Percentiles rank a stretch among this genome's conserved stretches.
Conservation (phyloP, 768 basidiomycete genomes). For the Amanita rimosa region DNA sequence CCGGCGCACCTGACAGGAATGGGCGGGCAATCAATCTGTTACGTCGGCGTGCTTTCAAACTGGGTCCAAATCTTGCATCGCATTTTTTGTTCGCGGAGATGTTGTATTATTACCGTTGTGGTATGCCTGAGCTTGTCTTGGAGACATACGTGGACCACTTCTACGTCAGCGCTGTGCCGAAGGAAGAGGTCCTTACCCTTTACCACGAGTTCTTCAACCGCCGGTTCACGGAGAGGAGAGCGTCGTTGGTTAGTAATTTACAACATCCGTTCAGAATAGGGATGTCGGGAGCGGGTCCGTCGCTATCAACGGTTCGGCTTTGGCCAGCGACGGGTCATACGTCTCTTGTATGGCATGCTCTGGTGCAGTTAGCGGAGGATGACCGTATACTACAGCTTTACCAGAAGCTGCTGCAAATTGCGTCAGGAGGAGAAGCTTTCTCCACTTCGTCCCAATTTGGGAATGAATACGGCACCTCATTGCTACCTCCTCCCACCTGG, state of each 20-base stretch:
- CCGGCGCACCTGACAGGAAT: neutral
- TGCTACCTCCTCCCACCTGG: slow-evolving; percentile 19
- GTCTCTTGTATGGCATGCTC: slow-evolving; percentile 29
- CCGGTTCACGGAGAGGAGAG: neutral
- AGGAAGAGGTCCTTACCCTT: slow-evolving; percentile 18
- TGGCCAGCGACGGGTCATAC: slow-evolving; percentile 23
- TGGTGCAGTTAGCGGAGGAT: slow-evolving; percentile 15
- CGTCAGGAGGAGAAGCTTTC: slow-evolving; percentile 8
- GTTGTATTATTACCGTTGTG: slow-evolving; percentile 23
- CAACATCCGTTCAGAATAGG: neutral
- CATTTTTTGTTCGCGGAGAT: slow-evolving; percentile 31
- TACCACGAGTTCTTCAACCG: slow-evolving; percentile 7
- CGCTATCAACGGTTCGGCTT: slow-evolving; percentile 13
- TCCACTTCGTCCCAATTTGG: neutral
- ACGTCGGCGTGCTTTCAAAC: slow-evolving; percentile 17
- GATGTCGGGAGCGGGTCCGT: slow-evolving; percentile 1
- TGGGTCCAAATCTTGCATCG: slow-evolving; percentile 10
- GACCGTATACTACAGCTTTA: slow-evolving; percentile 28
- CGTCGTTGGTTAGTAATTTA: slow-evolving; percentile 2
- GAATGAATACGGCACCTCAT: neutral
- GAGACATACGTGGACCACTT: slow-evolving; percentile 40
- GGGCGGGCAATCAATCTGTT: slow-evolving; percentile 22
- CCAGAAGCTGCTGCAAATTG: slow-evolving; percentile 23
- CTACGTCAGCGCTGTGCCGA: slow-evolving; percentile 40
- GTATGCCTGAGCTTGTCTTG: slow-evolving; percentile 22